Evolutionary conservation across 1,284 basidiomycete genomes (phyloP), one percentile per base, ranked within the genome.

Genomic region (Tylopilus sp.): DNA sequence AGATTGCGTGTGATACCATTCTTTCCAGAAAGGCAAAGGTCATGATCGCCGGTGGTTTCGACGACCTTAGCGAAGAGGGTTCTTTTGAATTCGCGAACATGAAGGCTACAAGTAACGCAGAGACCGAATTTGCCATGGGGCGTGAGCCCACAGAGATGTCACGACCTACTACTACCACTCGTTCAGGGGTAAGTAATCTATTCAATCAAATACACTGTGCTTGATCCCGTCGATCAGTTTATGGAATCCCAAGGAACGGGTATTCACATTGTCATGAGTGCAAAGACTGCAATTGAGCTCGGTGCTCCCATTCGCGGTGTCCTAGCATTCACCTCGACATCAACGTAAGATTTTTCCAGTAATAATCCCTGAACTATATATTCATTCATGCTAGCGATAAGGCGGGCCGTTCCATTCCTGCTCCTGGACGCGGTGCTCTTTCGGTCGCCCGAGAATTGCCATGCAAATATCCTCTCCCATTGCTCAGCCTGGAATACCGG

Each of bases 131-230:
- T 63, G 95, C 95, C 9, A 97, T 97, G 83, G 97, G 97, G 55
- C 93, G 97, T 60, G 96, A 99, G 71, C 96, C 96, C 25, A 92
- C 89, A 38, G 96, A 99, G 71, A 96, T 98, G 89, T 99, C 96
- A 46, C 89, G 96, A 53, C 97, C 97, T 23, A 90, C 95, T 34
- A 98, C 96, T 6, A 92, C 89, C 21, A 98, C 94, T 58, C 91
- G 97, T 66, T 80, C 93, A 64, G 94, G 95, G 56, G 86, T 89
- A 63, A 59, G 82, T 71, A 13, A 16, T 44, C 33, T 43, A 23
- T 35, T 46, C 47, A 33, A 42, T 44, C 28, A 12, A 13, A 35
- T 16, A 13, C 25, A 38, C 49, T 18, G 36, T 44, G 55, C 44
- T 42, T 60, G 31, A 65, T 42, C 55, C 60, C 48, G 37, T 40